Evolutionary conservation across 805 yeast genomes (phyloP), one percentile per base, ranked within the genome.

Genomic region (Phaffomyces antillensis): DNA sequence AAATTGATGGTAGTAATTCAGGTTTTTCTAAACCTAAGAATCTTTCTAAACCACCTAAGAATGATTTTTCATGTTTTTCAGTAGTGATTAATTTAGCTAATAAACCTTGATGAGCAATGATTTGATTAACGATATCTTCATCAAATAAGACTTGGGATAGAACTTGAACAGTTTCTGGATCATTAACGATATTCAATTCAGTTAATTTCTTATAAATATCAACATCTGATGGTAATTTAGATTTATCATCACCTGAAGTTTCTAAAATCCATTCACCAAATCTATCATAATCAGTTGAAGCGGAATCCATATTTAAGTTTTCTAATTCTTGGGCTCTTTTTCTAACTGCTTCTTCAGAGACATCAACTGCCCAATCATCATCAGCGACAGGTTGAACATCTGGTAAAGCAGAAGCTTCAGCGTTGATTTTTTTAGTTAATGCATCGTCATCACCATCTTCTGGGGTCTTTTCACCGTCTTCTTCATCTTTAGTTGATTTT

Each of bases 301-400:
- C 66, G 44, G 61, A 55, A 53, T 57, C 65, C 47, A 75, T 63
- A 37, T 68, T 57, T 47, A 77, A 70, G 23, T 81, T 88, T 66
- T 88, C 95, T 53, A 89, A 74, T 64, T 86, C 95, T 57, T 79
- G 71, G 38, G 96, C 96, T 69, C 99, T 86, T 39, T 86, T 88
- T 62, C 84, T 82, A 52, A 91, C 87, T 47, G 98, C 98, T 69
- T 89, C 98, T 65, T 86, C 93, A 40, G 96, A 86, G 77, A 90
- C 87, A 66, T 91, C 99, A 37, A 90, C 96, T 17, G 96, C 88
- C 98, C 98, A 91, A 54, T 87, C 96, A 55, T 86, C 97, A 62
- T 89, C 96, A 52, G 82, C 81, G 44, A 86, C 84, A 40, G 68
- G 73, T 49, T 76, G 81, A 48, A 79, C 76, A 41, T 76, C 76